phyloP scores from a whole-genome alignment of 2,329 filamentous ascomycete genomes.

The Penicillium paneum region DNA sequence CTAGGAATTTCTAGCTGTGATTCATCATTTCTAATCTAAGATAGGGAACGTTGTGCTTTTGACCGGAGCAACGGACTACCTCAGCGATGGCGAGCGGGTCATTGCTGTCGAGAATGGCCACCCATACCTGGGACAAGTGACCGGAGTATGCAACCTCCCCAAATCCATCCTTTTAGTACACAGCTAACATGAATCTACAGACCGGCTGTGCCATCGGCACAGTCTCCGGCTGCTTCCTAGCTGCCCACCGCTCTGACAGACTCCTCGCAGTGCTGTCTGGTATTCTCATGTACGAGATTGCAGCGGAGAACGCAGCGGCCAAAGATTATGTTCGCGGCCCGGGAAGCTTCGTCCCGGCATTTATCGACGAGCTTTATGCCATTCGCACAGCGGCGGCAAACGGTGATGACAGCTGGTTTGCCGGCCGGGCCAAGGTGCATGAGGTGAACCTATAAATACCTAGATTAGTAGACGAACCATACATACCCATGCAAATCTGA shows the following conservation, averaged over 20 bases:
- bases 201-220: constrained; percentile 85
- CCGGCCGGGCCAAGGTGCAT: constrained; percentile 36
- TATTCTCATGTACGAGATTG: constrained; percentile 73
- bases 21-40: background rate
- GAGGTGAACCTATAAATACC: constrained; percentile 28
- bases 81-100: constrained; percentile 70
- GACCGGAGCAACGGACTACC: constrained; percentile 73
- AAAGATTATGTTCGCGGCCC: constrained; percentile 68
- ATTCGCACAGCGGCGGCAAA: constrained; percentile 36
- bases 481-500: background rate
- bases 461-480: background rate
- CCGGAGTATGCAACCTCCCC: constrained; percentile 34
- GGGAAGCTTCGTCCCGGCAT: constrained; percentile 80
- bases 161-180: background rate
- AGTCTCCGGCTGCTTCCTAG: constrained; percentile 70
- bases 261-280: constrained; percentile 71
- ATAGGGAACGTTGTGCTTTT: constrained; percentile 67
- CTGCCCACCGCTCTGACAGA: constrained; percentile 61
- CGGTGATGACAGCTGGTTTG: constrained; percentile 36
- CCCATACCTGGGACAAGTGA: constrained; percentile 48
- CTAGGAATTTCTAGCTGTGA: background rate
- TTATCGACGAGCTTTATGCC: constrained; percentile 67
- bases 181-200: constrained; percentile 21
- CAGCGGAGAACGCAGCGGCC: constrained; percentile 63
- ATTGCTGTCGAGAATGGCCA: constrained; percentile 75